Evolutionary conservation across 1,284 basidiomycete species (phyloP).

Genomic region (Farysia itapuensis): DNA sequence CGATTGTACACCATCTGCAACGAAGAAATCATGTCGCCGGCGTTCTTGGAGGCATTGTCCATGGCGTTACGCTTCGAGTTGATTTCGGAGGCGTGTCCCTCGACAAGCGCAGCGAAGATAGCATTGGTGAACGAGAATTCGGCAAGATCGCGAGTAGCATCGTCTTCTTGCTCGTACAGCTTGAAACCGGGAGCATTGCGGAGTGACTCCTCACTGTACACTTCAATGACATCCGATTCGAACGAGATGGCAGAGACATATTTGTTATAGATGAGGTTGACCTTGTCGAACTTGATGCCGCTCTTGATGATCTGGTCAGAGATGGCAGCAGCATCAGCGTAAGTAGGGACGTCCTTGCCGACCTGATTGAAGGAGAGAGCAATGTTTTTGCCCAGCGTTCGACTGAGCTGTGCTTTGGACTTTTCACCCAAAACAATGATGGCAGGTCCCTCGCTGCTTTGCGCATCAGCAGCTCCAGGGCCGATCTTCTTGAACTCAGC

Average conservation of each 20-base stretch:
- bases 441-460: slow-evolving; percentile 36
- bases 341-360: slow-evolving; percentile 94
- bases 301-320: slow-evolving; percentile 89
- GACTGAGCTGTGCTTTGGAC: slow-evolving; percentile 87
- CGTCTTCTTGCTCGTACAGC: slow-evolving; percentile 62
- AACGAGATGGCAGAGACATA: slow-evolving; percentile 93
- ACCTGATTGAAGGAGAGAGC: slow-evolving; percentile 94
- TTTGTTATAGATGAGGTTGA: slow-evolving; percentile 88
- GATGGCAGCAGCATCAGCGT: slow-evolving; percentile 89
- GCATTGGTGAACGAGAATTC: slow-evolving; percentile 97
- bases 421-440: slow-evolving; percentile 83
- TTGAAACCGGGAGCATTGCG: slow-evolving; percentile 65
- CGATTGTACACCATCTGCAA: slow-evolving; percentile 72
- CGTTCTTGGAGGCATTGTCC: slow-evolving; percentile 99
- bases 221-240: slow-evolving; percentile 74
- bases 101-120: slow-evolving; percentile 89
- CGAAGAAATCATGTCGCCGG: slow-evolving; percentile 64
- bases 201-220: slow-evolving; percentile 62
- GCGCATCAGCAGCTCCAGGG: slow-evolving; percentile 64
- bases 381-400: slow-evolving; percentile 71
- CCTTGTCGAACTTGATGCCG: slow-evolving; percentile 81
- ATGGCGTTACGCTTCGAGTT: slow-evolving; percentile 84
- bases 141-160: slow-evolving; percentile 87
- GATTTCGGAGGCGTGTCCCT: slow-evolving; percentile 94
- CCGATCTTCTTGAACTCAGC: slow-evolving; percentile 65